Evolutionary conservation across 2,329 filamentous ascomycete genomes (phyloP), one percentile per base, ranked within the genome.

Genomic region (Boeremia exigua): DNA sequence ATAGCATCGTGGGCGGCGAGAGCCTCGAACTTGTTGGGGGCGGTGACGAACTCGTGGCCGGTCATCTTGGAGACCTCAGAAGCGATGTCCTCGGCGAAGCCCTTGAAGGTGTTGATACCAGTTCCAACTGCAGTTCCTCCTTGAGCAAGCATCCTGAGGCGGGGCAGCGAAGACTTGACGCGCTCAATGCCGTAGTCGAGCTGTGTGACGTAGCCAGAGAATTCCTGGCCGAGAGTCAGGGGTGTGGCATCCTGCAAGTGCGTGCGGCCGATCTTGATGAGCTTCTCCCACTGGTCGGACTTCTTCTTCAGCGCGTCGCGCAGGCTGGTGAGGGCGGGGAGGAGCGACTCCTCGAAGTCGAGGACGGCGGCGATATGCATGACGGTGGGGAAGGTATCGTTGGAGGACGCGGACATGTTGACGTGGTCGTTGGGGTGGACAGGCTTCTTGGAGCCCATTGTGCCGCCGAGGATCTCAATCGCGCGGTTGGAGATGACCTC

Each of bases 371-470:
- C 94, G 75, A 99, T 97, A 84, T 98, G 95, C 95, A 99, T 99
- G 76, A 97, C 95, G 65, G 95, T 98, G 37, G 95, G 95, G 86
- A 99, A 99, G 68, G 94, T 97, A 77, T 99, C 95, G 83, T 99
- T 99, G 72, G 95, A 98, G 45, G 92, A 97, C 68, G 95, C 95
- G 64, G 91, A 96, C 87, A 96, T 96, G 86, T 99, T 99, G 79
- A 99, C 95, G 78, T 99, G 95, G 82, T 99, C 95, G 80, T 98
- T 99, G 72, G 95, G 95, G 82, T 99, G 95, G 63, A 99, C 95
- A 27, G 95, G 95, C 84, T 96, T 96, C 88, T 98, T 98, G 86
- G 83, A 88, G 69, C 95, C 95, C 91, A 92, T 96, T 65, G 84
- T 85, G 70, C 95, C 95, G 68, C 95, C 95, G 49, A 98, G 85